Evolutionary conservation across 192 early-diverging fungal genomes (phyloP), one percentile per base, ranked within the genome.

Genomic region (Radiomyces spectabilis): DNA sequence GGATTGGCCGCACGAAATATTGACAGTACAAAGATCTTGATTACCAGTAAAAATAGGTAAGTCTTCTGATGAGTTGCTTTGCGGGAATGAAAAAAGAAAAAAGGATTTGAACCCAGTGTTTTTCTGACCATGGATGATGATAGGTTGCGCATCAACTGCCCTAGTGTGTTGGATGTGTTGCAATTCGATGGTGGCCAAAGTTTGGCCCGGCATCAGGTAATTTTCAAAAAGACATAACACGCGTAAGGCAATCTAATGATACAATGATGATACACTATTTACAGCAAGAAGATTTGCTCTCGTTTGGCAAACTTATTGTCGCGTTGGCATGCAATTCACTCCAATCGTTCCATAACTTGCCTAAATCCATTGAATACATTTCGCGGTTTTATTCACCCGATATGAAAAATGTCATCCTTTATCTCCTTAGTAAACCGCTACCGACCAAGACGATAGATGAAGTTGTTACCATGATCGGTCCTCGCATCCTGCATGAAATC

Each of bases 11-110:
- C 84, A 18, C 74, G 91, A 13, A 66, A 76, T 3, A 80, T 99
- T 43, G 87, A 88, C 34, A 76, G 86, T 1, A 82, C 79, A 34
- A 97, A 94, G 53, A 87, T 97, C 26, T 53, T 94, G 16, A 59
- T 97, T 5, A 89, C 93, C 8, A 80, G 85, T 21, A 84, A 88
- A 54, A 93, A 92, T 68, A 75, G 95, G 74, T 84, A 63, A 25
- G 29, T 43, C 1, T 6, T n/a, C n/a, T n/a, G n/a, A n/a, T n/a
- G n/a, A n/a, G n/a, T n/a, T n/a, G n/a, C n/a, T n/a, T n/a, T 29
- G 9, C 15, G 4, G n/a, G 12, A 3, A 26, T 43, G 21, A 6
- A 5, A 9, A 8, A 16, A 35, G 4, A 21, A 16, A 30, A 37
- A 37, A 41, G 4, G 15, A 48, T 24, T 16, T 31, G 39, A 61